phyloP scores from a whole-genome alignment of 2,329 filamentous ascomycete species.

The Beauveria asiatica region DNA sequence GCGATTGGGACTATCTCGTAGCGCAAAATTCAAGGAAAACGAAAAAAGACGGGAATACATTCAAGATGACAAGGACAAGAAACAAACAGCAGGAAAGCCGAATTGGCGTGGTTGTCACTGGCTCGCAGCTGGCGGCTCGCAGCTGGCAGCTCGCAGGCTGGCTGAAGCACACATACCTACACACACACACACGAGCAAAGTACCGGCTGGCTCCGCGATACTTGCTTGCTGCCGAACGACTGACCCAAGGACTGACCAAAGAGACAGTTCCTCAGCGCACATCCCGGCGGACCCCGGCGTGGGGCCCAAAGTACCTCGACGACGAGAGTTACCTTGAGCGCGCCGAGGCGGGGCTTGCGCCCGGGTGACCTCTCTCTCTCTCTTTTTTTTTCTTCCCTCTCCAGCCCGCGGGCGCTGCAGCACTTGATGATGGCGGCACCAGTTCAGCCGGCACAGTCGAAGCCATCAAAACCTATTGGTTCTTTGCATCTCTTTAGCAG shows the following conservation, averaged over 20 bases:
- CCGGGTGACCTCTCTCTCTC: no score
- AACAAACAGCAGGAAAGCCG: background rate
- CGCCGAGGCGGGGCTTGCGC: background rate
- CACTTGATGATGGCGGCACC: background rate
- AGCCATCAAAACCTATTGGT: no score
- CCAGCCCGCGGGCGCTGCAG: background rate
- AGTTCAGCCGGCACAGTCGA: no score
- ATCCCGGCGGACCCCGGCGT: background rate
- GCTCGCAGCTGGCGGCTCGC: background rate
- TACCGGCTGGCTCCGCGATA: background rate
- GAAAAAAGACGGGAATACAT: background rate
- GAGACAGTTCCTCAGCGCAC: background rate
- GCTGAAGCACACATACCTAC: background rate
- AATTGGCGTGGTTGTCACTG: conserved; percentile 10
- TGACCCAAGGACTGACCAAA: background rate
- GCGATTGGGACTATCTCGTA: background rate
- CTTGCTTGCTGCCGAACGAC: background rate
- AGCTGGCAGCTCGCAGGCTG: background rate
- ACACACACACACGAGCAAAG: background rate
- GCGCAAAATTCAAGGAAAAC: background rate
- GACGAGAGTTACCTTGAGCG: background rate
- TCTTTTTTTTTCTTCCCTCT: no score
- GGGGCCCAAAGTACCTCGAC: background rate
- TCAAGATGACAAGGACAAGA: background rate
- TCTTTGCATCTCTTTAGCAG: no score